Percentiles rank a stretch among this genome's conserved stretches.
Conservation (phyloP, 164 flowering plant species). For the Kingdonia uniflora region DNA sequence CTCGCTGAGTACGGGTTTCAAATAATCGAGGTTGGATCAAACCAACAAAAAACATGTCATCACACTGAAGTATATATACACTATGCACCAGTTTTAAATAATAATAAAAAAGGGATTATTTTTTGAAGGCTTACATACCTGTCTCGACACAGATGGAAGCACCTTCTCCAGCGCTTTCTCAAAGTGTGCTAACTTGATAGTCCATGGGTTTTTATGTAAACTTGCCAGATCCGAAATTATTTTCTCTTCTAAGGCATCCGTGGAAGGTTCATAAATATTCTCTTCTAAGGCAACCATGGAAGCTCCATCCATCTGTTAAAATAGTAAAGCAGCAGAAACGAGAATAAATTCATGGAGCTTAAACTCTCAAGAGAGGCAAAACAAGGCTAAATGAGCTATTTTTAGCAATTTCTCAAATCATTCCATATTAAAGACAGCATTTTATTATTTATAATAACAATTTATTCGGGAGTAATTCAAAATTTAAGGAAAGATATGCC, state of each 20-base stretch:
- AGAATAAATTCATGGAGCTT: not conserved
- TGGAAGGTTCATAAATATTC: slow-evolving; percentile 66
- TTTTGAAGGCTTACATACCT: slow-evolving; percentile 26
- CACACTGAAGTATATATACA: no score
- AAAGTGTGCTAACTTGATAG: slow-evolving; percentile 56
- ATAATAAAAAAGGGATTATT: not conserved
- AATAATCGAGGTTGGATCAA: no score
- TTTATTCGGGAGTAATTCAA: no score
- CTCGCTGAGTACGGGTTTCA: no score
- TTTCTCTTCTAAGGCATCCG: slow-evolving; percentile 57
- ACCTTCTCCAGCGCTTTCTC: slow-evolving; percentile 44
- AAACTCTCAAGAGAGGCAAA: not conserved
- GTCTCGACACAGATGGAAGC: slow-evolving; percentile 55
- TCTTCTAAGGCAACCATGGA: slow-evolving; percentile 65
- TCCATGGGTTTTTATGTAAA: slow-evolving; percentile 16
- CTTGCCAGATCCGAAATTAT: slow-evolving; percentile 5
- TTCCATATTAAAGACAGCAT: no score
- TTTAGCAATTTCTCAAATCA: not conserved
- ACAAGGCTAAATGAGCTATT: not conserved
- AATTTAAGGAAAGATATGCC: no score
- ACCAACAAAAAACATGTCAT: no score
- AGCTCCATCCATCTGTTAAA: slow-evolving; percentile 63
- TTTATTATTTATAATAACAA: no score
- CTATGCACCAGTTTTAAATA: not conserved
- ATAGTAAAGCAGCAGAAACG: not conserved